Evolutionary conservation across 1,139 yeast species (phyloP), one percentile per base, ranked within the genome.

Genomic region (Protomyces inouyei): DNA sequence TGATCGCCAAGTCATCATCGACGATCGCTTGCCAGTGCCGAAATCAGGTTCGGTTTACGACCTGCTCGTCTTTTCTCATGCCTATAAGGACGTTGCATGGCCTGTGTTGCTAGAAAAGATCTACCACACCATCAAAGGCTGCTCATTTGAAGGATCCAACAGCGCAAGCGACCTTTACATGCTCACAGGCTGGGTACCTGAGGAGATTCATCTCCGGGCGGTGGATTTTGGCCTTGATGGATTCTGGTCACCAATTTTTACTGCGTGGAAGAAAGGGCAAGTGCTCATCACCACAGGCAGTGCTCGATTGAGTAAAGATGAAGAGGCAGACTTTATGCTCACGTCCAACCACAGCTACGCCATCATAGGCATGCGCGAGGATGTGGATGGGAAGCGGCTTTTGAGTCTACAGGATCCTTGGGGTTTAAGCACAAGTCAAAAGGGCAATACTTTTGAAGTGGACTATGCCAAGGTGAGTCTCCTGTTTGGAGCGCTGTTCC

Each of bases 71-170:
- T 74, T 74, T 66, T 85, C 86, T 14, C 72, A 72, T n/a, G 69
- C 80, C 0, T 77, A 79, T 67, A 71, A 73, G 0, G 63, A 71
- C 0, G 69, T 84, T 2, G 71, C 77, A 4, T 86, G 91, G 89
- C 93, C 93, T 0, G 88, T 89, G 0, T 70, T 89, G 25, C 72
- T 88, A 1, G 97, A 91, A 73, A 86, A 88, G 71, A 95, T 95
- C 0, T 87, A 84, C 70, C 76, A 90, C 68, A 83, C 83, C 68
- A 74, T 86, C 0, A 77, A 81, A 76, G 87, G 87, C 0, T 87
- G 88, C 2, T 75, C 78, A n/a, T 83, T 84, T 64, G 72, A 73
- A 4, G 97, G 97, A 0, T 89, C 96, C 0, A 89, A 90, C 72
- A 84, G 88, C 72, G 88, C 90, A 0, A 77, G 81, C n/a, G 97